Base-by-base conservation (phyloP, 108 stramenopile species). In the Aurantiochytrium sp. region DNA sequence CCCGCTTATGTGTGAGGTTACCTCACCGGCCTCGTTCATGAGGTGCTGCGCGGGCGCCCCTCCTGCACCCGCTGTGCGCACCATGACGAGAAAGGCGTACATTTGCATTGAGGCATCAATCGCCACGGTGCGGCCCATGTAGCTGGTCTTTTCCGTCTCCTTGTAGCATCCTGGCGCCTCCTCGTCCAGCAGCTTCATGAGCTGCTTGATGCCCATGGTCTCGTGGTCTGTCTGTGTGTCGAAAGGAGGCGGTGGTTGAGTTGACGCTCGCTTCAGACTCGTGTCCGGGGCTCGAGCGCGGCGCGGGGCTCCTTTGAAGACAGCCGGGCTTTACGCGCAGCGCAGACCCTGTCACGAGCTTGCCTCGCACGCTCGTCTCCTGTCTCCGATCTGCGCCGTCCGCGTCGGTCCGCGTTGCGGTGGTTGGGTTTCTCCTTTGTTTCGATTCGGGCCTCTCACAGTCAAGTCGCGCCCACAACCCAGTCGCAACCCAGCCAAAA, bases 91-190 rank as follows among this genome's bases (percentile, higher is more conserved):
- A 91, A 99, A 99, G 91, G 98, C 98, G 92, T 99, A 99, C 91
- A 99, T 98, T 44, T 96, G 94, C 98, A 99, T 99, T 28, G 96
- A 96, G 44, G 99, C 99, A 92, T 99, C 99, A 89, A 99, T 95
- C 58, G 98, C 99, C 28, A 99, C 94, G 89, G 96, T 98, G 43
- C 98, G 96, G 25, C 99, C 98, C 44, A 90, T 25, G 71, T 58
- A 90, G 88, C 35, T 72, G 43, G 76, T 14, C 69, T 44, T 45
- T n/a, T 89, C 71, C 6, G 64, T n/a, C 69, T 93, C 94, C 58
- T 92, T 92, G 60, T 93, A 93, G 35, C 89, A 91, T 42, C 89
- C 91, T 5, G 94, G 94, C 8, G 91, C 91, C 60, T 93, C 91
- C 23, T 93, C 94, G 19, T 90, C 44, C 16, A 95, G 55, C 44